Conservation (phyloP, 768 basidiomycete genomes). For the Podaxis rugospora region DNA sequence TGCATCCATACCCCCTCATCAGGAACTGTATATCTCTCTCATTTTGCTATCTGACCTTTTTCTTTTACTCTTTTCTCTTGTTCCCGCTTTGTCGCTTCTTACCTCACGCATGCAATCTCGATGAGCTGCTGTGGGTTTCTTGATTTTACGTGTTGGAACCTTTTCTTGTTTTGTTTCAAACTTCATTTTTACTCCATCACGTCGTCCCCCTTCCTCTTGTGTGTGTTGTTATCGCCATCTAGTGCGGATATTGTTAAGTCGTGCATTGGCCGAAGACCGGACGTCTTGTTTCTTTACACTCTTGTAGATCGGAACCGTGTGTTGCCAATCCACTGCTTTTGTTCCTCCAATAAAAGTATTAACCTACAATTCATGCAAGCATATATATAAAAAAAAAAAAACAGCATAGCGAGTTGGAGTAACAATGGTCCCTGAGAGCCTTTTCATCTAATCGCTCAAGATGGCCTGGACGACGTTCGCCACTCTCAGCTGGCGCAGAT, state of each 20-base stretch:
- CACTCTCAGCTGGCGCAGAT: conserved; percentile 86
- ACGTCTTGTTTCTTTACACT: neutral
- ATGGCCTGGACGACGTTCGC: conserved; percentile 93
- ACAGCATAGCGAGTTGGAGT: neutral
- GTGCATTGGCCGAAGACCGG: neutral
- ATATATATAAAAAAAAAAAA: neutral
- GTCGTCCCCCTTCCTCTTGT: neutral
- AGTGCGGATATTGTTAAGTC: conserved; percentile 14
- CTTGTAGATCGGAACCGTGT: neutral
- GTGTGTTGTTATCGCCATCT: neutral
- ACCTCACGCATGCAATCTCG: conserved; percentile 1
- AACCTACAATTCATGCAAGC: neutral
- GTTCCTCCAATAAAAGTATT: neutral
- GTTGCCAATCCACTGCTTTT: neutral
- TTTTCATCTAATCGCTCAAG: conserved; percentile 55
- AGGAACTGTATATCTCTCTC: conserved; percentile 1
- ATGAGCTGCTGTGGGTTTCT: conserved; percentile 9
- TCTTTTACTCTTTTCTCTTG: neutral
- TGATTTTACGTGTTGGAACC: neutral
- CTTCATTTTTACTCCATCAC: neutral
- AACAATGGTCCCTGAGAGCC: neutral
- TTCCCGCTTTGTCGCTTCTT: neutral
- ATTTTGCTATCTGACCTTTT: neutral
- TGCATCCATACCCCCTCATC: neutral
- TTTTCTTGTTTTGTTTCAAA: neutral